Evolutionary conservation across 176 grass and related monocot species (phyloP).

Genomic region (Oryza nivara): DNA sequence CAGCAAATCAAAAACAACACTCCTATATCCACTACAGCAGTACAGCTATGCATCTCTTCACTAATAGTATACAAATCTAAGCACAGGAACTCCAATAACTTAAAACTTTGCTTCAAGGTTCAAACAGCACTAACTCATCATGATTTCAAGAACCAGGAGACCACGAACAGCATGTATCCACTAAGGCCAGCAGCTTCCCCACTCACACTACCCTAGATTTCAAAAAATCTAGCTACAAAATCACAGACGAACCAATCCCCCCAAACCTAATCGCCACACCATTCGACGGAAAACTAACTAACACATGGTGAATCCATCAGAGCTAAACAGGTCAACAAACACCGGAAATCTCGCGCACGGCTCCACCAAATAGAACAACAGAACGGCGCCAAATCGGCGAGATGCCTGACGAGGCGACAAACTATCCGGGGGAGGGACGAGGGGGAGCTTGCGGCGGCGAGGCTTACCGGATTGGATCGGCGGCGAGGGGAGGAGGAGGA

Average conservation of each 20-base stretch:
- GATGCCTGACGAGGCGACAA: background rate
- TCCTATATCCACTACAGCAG: background rate
- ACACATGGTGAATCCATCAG: background rate
- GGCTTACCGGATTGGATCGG: constrained; percentile 22
- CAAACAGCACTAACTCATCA: background rate
- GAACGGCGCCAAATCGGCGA: background rate
- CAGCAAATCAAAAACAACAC: background rate
- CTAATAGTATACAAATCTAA: too few species aligned
- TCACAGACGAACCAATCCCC: background rate
- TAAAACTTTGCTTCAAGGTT: too few species aligned
- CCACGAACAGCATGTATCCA: background rate
- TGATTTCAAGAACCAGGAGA: background rate
- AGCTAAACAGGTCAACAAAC: background rate
- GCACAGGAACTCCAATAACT: too few species aligned
- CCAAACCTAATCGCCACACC: background rate
- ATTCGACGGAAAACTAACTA: background rate
- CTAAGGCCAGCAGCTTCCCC: background rate
- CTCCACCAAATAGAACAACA: background rate
- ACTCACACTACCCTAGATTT: too few species aligned
- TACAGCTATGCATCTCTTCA: background rate
- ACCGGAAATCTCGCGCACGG: background rate
- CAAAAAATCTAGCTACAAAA: background rate
- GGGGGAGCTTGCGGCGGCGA: background rate
- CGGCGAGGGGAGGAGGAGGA: background rate
- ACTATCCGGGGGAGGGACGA: too few species aligned